A percentile compares a stretch with the other conserved stretches of the same genome.
Conservation (phyloP, 139 green algal species). For the Micromonas commoda region DNA sequence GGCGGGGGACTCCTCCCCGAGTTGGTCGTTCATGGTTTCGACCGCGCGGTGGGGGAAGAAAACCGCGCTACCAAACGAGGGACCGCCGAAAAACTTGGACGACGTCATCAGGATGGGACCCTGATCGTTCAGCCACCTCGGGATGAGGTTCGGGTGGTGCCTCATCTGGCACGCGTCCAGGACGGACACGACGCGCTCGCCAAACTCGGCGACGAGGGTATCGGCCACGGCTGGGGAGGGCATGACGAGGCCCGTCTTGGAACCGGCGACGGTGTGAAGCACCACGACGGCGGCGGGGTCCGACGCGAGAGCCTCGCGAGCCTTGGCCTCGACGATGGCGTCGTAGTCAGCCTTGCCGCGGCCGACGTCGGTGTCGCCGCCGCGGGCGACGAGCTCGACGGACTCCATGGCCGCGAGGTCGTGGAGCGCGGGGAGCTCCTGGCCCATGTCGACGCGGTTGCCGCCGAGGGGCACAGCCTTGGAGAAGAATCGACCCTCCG, state of each 20-base stretch:
- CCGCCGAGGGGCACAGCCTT: not conserved
- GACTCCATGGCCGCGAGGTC: not conserved
- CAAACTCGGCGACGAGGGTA: slow-evolving; percentile 10
- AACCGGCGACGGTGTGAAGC: slow-evolving; percentile 21
- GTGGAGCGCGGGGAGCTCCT: slow-evolving; percentile 11
- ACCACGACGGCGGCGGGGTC: slow-evolving; percentile 9
- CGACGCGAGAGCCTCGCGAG: slow-evolving; percentile 8
- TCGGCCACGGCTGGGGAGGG: not conserved
- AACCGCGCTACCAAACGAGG: slow-evolving; percentile 18
- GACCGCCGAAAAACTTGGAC: slow-evolving; percentile 27
- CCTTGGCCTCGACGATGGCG: not conserved
- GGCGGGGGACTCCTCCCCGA: not conserved
- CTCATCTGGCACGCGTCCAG: slow-evolving; percentile 28
- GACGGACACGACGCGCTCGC: slow-evolving; percentile 17
- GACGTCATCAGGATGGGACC: slow-evolving; percentile 13
- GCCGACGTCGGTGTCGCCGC: not conserved
- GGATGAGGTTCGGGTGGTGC: slow-evolving; percentile 1
- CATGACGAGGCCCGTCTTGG: slow-evolving; percentile 14
- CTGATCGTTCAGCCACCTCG: slow-evolving; percentile 9
- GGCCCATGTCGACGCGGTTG: slow-evolving; percentile 1
- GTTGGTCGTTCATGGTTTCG: slow-evolving; percentile 5
- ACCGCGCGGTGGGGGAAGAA: not conserved
- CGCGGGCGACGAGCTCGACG: slow-evolving; percentile 15
- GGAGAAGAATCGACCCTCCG: slow-evolving; percentile 8
- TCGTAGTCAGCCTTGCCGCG: not conserved